phyloP scores from a whole-genome alignment of 257 asterid genomes.

The Cynanchum wilfordii region DNA sequence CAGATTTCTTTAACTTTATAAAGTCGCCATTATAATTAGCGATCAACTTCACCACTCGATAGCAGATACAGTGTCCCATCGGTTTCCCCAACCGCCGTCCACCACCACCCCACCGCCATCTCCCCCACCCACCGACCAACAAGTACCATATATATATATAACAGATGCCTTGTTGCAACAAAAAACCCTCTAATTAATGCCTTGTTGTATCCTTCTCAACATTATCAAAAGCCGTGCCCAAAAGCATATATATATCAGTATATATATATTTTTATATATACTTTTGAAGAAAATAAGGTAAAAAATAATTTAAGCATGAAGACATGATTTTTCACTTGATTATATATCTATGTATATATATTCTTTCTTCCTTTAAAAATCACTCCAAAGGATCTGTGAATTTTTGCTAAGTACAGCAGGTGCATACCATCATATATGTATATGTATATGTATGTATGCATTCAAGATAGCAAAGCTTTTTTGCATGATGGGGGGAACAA shows the following conservation, averaged over 20 bases:
- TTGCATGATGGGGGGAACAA: neutral
- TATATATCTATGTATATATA: too few relatives aligned
- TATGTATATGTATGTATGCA: too few relatives aligned
- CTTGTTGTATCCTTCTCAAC: neutral
- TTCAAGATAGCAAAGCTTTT: neutral
- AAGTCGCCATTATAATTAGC: neutral
- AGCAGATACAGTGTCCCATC: neutral
- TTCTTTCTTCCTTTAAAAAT: too few relatives aligned
- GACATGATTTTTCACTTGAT: too few relatives aligned
- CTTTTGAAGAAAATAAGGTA: too few relatives aligned
- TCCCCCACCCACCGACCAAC: neutral
- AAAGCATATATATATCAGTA: neutral
- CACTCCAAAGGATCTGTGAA: too few relatives aligned
- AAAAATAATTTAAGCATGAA: too few relatives aligned
- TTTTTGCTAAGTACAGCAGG: too few relatives aligned
- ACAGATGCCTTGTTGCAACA: neutral
- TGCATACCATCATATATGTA: too few relatives aligned
- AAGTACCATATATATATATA: neutral
- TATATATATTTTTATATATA: too few relatives aligned
- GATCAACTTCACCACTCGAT: neutral
- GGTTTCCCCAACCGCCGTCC: neutral
- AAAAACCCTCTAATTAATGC: neutral
- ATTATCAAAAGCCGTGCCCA: neutral
- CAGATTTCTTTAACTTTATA: neutral
- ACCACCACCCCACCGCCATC: neutral